These are phyloP conservation scores for Adansonia grandidieri DNA, from an alignment of 441 rosid genomes.

Conservation along the genomic window DNA sequence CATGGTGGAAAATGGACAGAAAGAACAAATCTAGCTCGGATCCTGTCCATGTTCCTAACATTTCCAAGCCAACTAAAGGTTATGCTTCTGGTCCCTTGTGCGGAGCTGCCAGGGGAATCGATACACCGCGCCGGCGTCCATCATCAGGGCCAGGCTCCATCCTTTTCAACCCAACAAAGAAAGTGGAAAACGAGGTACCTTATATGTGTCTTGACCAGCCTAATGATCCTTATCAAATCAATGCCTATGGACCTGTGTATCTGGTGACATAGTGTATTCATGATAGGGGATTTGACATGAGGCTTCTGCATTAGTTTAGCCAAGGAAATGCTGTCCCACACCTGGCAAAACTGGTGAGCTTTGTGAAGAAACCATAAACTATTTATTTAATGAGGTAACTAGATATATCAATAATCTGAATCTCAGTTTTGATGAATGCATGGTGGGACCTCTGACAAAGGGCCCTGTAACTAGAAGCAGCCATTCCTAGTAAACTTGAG, in stretches of 20 bases:
- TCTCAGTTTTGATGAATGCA: too few species aligned
- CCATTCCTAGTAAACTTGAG: too few species aligned
- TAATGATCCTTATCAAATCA: conserved; percentile 35
- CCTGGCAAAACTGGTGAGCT: too few species aligned
- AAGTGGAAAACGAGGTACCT: conserved; percentile 42
- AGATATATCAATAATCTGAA: too few species aligned
- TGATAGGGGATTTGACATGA: not conserved
- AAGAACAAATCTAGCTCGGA: conserved; percentile 35
- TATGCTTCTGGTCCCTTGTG: conserved; percentile 54
- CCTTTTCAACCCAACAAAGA: conserved; percentile 42
- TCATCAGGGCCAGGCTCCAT: conserved; percentile 46
- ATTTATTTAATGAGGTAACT: too few species aligned
- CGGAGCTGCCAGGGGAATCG: conserved; percentile 30
- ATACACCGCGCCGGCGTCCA: conserved; percentile 35
- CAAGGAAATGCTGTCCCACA: too few species aligned
- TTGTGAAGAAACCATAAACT: too few species aligned
- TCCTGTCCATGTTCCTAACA: conserved; percentile 17
- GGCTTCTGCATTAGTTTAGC: conserved; percentile 11
- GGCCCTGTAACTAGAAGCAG: too few species aligned
- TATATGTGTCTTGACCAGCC: conserved; percentile 45
- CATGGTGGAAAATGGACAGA: conserved; percentile 55
- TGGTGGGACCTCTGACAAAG: too few species aligned
- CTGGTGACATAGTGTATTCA: conserved; percentile 42
- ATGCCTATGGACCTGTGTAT: conserved; percentile 55
- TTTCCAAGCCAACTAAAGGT: conserved; percentile 39